Conservation (phyloP, 2,329 filamentous ascomycete species). For the Pestalotiopsis sp. region DNA sequence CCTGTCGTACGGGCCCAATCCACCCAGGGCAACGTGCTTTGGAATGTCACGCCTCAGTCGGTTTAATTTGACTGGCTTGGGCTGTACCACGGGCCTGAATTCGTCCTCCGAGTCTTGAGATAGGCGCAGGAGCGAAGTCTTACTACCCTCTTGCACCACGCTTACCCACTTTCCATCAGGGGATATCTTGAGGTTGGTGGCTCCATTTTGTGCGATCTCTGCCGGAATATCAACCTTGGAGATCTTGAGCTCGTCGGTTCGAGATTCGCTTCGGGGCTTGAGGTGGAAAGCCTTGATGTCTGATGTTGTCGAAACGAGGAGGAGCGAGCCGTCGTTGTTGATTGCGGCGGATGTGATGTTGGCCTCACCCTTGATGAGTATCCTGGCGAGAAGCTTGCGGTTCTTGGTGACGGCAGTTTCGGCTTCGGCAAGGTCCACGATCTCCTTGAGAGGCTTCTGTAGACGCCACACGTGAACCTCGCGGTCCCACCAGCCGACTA, state of each 20-base stretch:
- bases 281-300: constrained; percentile 80
- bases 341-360: constrained; percentile 78
- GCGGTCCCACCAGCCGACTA: constrained; percentile 91
- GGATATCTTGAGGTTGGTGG: constrained; percentile 70
- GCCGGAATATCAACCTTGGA: constrained; percentile 69
- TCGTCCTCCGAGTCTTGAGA: constrained; percentile 31
- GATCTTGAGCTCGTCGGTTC: constrained; percentile 66
- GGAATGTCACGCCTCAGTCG: constrained; percentile 57
- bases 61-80: constrained; percentile 49
- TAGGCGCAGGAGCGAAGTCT: constrained; percentile 56
- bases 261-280: constrained; percentile 49
- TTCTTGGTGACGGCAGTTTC: constrained; percentile 50
- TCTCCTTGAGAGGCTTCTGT: constrained; percentile 46
- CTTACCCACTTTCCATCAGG: constrained; percentile 72
- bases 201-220: constrained; percentile 62
- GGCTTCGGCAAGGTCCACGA: constrained; percentile 44
- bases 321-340: constrained; percentile 70
- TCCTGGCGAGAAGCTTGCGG: constrained; percentile 69
- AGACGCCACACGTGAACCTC: constrained; percentile 82
- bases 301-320: constrained; percentile 75
- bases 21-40: constrained; percentile 61
- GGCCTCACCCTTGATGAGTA: constrained; percentile 73
- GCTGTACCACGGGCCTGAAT: constrained; percentile 41
- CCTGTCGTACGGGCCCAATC: constrained; percentile 75
- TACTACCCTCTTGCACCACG: constrained; percentile 63